These are phyloP conservation scores for Naematelia aurantialba DNA, from an alignment of 768 basidiomycete genomes.

Conservation along the genomic window DNA sequence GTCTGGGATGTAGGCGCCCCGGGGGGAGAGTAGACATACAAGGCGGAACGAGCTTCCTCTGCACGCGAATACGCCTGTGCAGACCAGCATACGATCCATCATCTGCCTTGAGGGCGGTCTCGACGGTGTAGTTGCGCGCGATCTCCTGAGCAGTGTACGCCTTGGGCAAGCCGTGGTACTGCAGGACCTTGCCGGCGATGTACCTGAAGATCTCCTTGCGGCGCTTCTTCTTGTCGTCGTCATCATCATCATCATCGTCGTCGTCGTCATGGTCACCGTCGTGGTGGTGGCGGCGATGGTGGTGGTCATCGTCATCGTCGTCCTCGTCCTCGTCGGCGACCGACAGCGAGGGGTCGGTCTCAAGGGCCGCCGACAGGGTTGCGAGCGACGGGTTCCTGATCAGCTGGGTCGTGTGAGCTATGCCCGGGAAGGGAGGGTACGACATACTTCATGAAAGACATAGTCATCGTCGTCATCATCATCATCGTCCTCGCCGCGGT, in stretches of 20 bases:
- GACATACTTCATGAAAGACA: conserved; percentile 13
- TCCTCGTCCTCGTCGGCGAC: conserved; percentile 24
- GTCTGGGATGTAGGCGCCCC: conserved; percentile 6
- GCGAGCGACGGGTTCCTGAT: conserved; percentile 31
- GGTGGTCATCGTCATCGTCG: conserved; percentile 11
- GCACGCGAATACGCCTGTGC: conserved; percentile 41
- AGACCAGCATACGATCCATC: conserved; percentile 45
- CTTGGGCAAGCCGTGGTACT: conserved; percentile 60
- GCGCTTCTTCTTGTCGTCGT: conserved; percentile 50
- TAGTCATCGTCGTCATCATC: conserved; percentile 30
- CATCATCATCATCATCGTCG: conserved; percentile 34
- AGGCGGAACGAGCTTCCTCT: conserved; percentile 47
- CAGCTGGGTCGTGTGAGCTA: neutral
- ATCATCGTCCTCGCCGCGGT: conserved; percentile 34
- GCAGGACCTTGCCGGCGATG: conserved; percentile 58
- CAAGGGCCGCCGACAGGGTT: conserved; percentile 26
- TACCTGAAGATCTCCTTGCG: conserved; percentile 59
- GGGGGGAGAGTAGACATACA: conserved; percentile 20
- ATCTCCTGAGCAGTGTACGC: conserved; percentile 52
- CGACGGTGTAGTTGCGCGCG: conserved; percentile 58
- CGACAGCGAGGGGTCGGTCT: conserved; percentile 25
- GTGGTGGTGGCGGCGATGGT: conserved; percentile 15
- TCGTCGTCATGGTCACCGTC: conserved; percentile 13
- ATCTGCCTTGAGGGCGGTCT: conserved; percentile 47
- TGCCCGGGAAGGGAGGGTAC: neutral